Evolutionary conservation across 1,284 basidiomycete species (phyloP).

Genomic region (Entoloma clypeatum): DNA sequence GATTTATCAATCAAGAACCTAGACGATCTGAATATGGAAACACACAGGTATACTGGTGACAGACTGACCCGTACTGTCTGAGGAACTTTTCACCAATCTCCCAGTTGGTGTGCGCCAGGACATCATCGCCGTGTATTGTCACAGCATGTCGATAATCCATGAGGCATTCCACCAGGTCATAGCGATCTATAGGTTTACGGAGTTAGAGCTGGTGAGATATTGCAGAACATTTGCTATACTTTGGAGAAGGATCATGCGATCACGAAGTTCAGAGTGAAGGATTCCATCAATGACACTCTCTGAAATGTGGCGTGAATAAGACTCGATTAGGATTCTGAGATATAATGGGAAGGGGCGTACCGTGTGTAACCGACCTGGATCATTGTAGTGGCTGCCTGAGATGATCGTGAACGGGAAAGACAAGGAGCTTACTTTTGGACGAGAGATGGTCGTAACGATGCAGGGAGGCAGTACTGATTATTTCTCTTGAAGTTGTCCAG

Average conservation of each 20-base stretch:
- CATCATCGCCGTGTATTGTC: slow-evolving; percentile 84
- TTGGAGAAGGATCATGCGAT: slow-evolving; percentile 83
- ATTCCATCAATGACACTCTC: slow-evolving; percentile 88
- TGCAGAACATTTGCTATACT: slow-evolving; percentile 42
- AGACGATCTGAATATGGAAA: slow-evolving; percentile 5
- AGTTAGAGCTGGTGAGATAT: neutral
- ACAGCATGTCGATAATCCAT: slow-evolving; percentile 65
- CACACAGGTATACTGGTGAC: neutral
- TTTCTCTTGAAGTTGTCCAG: slow-evolving; percentile 82
- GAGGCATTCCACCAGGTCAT: slow-evolving; percentile 73
- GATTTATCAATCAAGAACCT: slow-evolving; percentile 71
- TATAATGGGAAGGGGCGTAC: neutral
- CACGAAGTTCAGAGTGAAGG: slow-evolving; percentile 81
- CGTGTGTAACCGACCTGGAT: too few species aligned
- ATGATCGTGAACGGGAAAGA: neutral
- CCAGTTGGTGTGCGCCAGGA: slow-evolving; percentile 84
- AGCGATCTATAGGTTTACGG: slow-evolving; percentile 54
- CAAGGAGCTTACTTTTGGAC: slow-evolving; percentile 63
- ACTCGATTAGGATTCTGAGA: neutral
- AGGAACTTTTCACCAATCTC: slow-evolving; percentile 84
- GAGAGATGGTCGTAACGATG: slow-evolving; percentile 79
- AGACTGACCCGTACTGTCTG: slow-evolving; percentile 69
- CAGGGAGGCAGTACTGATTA: slow-evolving; percentile 81
- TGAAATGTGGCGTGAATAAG: slow-evolving; percentile 26
- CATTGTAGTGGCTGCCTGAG: too few species aligned